phyloP scores from a whole-genome alignment of 169 alveolate species.

The Amoebophrya sp. region DNA sequence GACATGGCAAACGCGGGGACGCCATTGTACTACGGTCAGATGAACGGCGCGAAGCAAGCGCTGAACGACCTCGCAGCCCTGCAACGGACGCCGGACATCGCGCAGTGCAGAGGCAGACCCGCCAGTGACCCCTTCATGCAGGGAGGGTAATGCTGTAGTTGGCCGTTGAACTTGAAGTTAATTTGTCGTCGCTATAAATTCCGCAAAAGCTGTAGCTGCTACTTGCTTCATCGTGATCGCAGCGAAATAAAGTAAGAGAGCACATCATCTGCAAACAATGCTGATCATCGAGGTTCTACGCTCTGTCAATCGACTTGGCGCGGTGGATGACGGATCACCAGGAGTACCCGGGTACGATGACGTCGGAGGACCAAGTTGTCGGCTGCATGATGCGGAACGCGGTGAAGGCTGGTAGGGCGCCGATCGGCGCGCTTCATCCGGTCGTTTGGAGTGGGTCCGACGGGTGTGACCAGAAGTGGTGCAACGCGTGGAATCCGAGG shows the following conservation, averaged over 20 bases:
- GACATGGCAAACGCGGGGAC: no score
- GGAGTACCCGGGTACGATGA: not conserved
- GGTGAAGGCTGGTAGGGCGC: not conserved
- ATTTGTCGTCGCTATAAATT: not conserved
- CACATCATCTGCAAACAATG: no score
- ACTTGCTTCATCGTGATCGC: no score
- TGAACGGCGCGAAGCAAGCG: not conserved
- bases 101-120: not conserved
- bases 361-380: not conserved
- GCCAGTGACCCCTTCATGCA: not conserved
- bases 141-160: not conserved
- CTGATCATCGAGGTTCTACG: slow-evolving; percentile 7
- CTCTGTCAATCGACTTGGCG: not conserved
- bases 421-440: not conserved
- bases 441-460: not conserved
- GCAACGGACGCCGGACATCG: not conserved
- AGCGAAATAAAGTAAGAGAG: no score
- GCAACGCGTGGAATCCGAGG: not conserved
- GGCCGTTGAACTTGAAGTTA: not conserved
- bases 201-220: not conserved
- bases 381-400: not conserved
- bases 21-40: not conserved
- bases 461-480: not conserved
- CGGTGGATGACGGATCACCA: not conserved
- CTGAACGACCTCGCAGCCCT: not conserved